phyloP scores from a whole-genome alignment of 257 asterid species.

The Salvia hispanica region DNA sequence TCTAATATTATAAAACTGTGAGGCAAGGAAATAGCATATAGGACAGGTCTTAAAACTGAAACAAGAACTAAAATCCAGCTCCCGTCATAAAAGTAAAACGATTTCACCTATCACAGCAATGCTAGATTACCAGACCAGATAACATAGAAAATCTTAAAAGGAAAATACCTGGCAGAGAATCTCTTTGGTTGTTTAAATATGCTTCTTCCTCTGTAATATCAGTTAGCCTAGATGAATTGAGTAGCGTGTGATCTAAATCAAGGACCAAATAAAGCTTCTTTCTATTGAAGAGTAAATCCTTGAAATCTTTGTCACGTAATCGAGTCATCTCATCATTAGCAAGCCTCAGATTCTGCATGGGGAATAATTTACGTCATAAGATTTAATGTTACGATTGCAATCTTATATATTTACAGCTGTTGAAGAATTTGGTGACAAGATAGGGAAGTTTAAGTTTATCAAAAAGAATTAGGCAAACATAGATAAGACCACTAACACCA shows the following conservation, averaged over 20 bases:
- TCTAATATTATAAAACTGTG: conserved; percentile 48
- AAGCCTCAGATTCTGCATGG: conserved; percentile 74
- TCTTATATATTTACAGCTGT: neutral
- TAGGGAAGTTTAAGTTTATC: neutral
- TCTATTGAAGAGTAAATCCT: conserved; percentile 50
- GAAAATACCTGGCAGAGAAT: conserved; percentile 63
- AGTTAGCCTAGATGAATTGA: conserved; percentile 62
- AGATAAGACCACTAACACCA: conserved; percentile 5
- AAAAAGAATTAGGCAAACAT: neutral
- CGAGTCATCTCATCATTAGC: conserved; percentile 66
- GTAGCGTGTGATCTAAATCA: conserved; percentile 89
- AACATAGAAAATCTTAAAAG: conserved; percentile 5
- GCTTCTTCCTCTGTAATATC: conserved; percentile 63
- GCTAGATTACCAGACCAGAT: conserved; percentile 1
- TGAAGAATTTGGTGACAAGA: neutral
- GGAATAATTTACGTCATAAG: conserved; percentile 17
- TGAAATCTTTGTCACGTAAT: conserved; percentile 71
- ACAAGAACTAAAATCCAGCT: neutral
- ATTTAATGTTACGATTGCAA: conserved; percentile 14
- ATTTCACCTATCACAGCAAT: conserved; percentile 1
- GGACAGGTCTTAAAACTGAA: conserved; percentile 19
- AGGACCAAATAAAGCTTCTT: conserved; percentile 75
- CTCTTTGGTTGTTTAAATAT: conserved; percentile 51
- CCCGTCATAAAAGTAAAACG: conserved; percentile 16
- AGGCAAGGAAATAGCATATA: conserved; percentile 18